Percentiles rank a stretch among this genome's conserved stretches.
These are phyloP conservation scores for Trichoderma sp. DNA, from an alignment of 2,329 filamentous ascomycete genomes.

Conservation along the genomic window DNA sequence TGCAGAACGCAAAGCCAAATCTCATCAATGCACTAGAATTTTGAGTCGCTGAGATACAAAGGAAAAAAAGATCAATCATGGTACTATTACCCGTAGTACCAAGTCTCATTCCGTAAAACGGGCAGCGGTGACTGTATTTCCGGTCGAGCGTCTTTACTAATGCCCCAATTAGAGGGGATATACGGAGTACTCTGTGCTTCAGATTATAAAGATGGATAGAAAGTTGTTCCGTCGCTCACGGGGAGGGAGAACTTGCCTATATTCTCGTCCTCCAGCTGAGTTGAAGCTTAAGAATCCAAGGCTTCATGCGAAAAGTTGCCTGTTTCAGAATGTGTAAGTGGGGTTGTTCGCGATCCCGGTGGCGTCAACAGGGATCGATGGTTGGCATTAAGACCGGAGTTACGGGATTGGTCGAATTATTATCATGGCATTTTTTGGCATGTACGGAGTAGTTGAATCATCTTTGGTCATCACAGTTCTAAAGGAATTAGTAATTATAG, in stretches of 20 bases:
- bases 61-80: not conserved
- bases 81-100: no score
- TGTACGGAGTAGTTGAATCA: not conserved
- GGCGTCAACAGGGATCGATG: not conserved
- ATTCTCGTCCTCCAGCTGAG: not conserved
- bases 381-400: not conserved
- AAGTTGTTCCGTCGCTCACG: not conserved
- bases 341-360: not conserved
- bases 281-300: not conserved
- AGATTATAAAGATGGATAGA: not conserved
- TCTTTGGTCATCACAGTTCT: not conserved
- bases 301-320: not conserved
- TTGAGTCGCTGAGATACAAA: not conserved
- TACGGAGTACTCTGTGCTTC: not conserved
- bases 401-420: not conserved
- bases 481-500: not conserved
- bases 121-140: not conserved
- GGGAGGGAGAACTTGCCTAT: not conserved
- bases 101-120: not conserved
- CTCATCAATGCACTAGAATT: not conserved
- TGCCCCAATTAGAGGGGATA: not conserved
- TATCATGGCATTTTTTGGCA: not conserved
- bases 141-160: not conserved
- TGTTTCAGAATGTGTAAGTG: not conserved
- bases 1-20: not conserved